Base-by-base conservation (phyloP, 208 protist genomes). In the Tetramitus jugosus region DNA sequence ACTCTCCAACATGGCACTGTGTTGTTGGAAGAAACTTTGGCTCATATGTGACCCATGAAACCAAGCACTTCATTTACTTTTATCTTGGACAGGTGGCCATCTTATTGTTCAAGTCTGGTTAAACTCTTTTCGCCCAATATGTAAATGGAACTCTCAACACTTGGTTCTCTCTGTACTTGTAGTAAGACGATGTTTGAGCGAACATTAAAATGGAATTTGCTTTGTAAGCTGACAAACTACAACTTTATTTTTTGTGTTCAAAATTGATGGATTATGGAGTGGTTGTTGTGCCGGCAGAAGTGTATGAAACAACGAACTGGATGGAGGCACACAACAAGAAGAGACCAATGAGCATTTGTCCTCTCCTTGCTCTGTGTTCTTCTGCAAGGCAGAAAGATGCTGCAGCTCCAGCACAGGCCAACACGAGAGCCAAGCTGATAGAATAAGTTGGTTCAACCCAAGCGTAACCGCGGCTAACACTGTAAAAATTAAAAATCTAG, bases 1-100 rank as follows among this genome's bases (percentile, higher is more conserved):
- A 99, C 88, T 91, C 96, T 87, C 96, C 96, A n/a, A 99, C 96
- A n/a, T 99, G 97, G 97, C 98, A 99, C 87, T 98, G 96, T 90
- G 98, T 99, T 83, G 98, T 99, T 31, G 98, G 98, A 75, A 92
- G 97, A 79, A 99, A 98, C 91, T 99, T 99, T 87, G 98, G 98
- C 80, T 99, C 97, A 78, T 99, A 98, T 87, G 96, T 99, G 46
- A 99, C 97, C 10, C 98, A 99, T 87, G 98, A 99, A 87, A 98
- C 69, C 8, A 97, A 96, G 84, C 83, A 91, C 77, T 99, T 99
- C 85, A 95, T 99, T 80, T 99, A 99, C 89, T 99, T 99, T 89
- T 99, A 99, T 86, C 86, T 99, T 79, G 97, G 96, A 49, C 95
- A 99, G 87, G 91, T 99, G 23, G 96, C 96, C 67, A 94, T 99